Evolutionary conservation across 306 rosid species (phyloP).

Genomic region (Castanea sativa): DNA sequence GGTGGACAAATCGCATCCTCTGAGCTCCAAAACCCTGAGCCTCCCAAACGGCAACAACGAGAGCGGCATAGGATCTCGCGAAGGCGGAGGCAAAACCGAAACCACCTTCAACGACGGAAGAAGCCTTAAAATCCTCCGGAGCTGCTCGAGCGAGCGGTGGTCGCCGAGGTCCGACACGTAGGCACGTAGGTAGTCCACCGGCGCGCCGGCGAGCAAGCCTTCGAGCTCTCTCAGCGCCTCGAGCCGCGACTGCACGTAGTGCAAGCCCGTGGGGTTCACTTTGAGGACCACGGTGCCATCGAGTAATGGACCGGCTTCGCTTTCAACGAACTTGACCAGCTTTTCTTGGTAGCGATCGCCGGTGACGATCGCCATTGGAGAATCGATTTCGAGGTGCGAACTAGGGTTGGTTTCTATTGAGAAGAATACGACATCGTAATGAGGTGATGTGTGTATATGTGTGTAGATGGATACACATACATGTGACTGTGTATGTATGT

Average conservation of each 20-base stretch:
- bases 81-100: constrained; percentile 59
- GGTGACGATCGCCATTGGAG: constrained; percentile 77
- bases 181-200: constrained; percentile 90
- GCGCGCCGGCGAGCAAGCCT: constrained; percentile 79
- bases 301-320: constrained; percentile 64
- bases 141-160: constrained; percentile 97
- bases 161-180: constrained; percentile 97
- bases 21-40: constrained; percentile 80
- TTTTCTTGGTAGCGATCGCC: constrained; percentile 97
- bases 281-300: constrained; percentile 78
- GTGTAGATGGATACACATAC: too few relatives aligned
- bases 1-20: constrained; percentile 93
- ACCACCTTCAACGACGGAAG: constrained; percentile 87
- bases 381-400: not conserved
- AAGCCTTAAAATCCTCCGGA: constrained; percentile 80
- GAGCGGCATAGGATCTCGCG: constrained; percentile 87
- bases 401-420: constrained; percentile 25
- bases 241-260: constrained; percentile 83
- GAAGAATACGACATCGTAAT: constrained; percentile 1
- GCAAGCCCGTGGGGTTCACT: constrained; percentile 88
- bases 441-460: not conserved
- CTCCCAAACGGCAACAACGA: constrained; percentile 75
- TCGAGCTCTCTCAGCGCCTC: constrained; percentile 88
- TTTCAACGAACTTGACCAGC: constrained; percentile 80
- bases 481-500: too few relatives aligned